A percentile compares a stretch with the other conserved stretches of the same genome.
phyloP scores from a whole-genome alignment of 306 rosid genomes.

The Mimosa pudica region DNA sequence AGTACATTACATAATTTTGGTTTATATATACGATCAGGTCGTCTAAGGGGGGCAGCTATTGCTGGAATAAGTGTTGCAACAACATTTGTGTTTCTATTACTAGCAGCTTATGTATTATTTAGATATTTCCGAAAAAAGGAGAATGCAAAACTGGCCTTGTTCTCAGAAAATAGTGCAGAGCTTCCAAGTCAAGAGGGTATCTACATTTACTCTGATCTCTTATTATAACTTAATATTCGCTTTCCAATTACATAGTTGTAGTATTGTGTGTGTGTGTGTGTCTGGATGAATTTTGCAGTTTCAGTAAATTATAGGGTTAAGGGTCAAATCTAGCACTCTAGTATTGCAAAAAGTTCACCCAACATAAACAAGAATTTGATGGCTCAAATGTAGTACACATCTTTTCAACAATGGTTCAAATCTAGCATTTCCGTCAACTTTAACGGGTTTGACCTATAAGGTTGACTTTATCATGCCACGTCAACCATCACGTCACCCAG shows the following conservation, averaged over 20 bases:
- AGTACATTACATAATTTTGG: background rate
- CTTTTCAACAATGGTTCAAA: no score
- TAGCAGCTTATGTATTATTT: background rate
- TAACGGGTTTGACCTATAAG: no score
- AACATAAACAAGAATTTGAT: no score
- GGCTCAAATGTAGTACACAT: no score
- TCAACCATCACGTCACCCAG: no score
- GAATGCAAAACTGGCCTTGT: background rate
- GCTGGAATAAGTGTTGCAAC: background rate
- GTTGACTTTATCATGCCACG: no score
- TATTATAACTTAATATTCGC: background rate
- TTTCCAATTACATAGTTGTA: background rate
- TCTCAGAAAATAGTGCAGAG: background rate
- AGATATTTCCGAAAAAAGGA: background rate
- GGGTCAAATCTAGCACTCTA: no score
- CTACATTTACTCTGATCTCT: background rate
- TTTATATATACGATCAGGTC: background rate
- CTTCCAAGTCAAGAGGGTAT: background rate
- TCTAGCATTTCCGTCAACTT: no score
- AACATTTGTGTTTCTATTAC: background rate
- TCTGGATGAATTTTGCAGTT: no score
- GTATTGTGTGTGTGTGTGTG: no score
- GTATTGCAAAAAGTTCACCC: no score
- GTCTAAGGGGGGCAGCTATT: background rate
- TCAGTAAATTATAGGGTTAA: no score